These are phyloP conservation scores for Pseudogymnoascus pannorum DNA, from an alignment of 2,329 filamentous ascomycete genomes.

Conservation along the genomic window DNA sequence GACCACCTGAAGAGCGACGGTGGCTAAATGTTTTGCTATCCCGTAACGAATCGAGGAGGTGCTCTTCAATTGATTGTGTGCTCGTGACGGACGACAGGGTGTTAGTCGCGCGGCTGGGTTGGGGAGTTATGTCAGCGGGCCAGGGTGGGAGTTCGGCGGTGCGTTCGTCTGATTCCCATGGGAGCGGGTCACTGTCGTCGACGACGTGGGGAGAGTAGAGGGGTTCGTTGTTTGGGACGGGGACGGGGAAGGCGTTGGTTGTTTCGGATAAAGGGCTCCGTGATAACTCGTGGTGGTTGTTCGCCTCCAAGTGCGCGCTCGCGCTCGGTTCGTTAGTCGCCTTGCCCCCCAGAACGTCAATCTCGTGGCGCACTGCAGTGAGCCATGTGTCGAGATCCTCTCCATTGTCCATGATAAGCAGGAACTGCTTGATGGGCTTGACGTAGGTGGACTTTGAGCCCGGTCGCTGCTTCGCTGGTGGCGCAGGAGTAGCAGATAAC, in stretches of 20 bases:
- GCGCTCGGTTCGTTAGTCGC: neutral
- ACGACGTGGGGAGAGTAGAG: neutral
- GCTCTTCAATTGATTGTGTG: neutral
- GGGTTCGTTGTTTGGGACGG: too few relatives aligned
- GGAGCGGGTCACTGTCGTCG: neutral
- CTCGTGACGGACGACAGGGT: neutral
- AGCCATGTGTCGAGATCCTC: slow-evolving; percentile 75
- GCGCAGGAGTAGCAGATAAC: slow-evolving; percentile 38
- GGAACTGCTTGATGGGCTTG: slow-evolving; percentile 44
- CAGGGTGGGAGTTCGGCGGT: neutral
- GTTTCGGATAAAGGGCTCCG: neutral
- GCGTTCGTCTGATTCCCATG: neutral
- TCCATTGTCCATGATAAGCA: slow-evolving; percentile 66
- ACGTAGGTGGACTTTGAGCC: slow-evolving; percentile 43
- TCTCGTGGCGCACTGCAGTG: slow-evolving; percentile 57
- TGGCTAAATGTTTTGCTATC: neutral
- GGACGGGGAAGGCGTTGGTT: neutral
- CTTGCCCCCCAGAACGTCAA: slow-evolving; percentile 62
- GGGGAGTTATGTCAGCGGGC: neutral
- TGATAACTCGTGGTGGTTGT: neutral
- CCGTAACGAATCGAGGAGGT: neutral
- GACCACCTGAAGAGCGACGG: neutral
- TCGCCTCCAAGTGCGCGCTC: too few relatives aligned
- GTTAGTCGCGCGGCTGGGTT: neutral
- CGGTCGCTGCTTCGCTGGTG: slow-evolving; percentile 33